Base-by-base conservation (phyloP, 1,284 basidiomycete species). In the Ustilago sp. region DNA sequence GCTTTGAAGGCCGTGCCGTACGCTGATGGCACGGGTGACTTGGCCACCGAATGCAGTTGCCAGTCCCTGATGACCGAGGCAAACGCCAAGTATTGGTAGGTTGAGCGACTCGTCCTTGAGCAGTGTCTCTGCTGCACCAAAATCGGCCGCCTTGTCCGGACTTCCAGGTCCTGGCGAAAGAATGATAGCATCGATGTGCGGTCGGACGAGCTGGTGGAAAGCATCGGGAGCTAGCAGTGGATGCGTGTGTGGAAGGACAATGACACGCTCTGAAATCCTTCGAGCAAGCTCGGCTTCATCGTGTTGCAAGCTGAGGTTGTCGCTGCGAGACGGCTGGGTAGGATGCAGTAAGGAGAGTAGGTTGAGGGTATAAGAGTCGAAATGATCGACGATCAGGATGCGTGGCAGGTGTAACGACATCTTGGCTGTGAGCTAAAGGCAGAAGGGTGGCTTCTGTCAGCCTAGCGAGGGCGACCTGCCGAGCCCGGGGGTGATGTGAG, bases 61-160 rank as follows among this genome's bases (percentile, higher is more conserved):
- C 39, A 98, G 89, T 67, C 94, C 95, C 86, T 98, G 96, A 62
- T 95, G 90, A 0, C 96, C 96, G 12, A 98, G 89, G 83, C 95
- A 98, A 4, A 98, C 92, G 2, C 94, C 94, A 69, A 95, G 92
- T 48, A 94, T 89, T 1, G 94, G 94, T 1, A 92, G 65, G 38
- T 88, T 62, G 13, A 75, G 63, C 5, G 47, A 55, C n/a, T 64
- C 59, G 11, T 75, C 50, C 31, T 72, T 77, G 34, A 85, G 72
- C 32, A 85, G 59, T 3, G 70, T 61, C 35, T 68, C 75, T 17
- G 82, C 74, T 12, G 80, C 67, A 4, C 81, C 82, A 66, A 86
- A 86, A 48, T 86, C 84, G 9, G 57, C 55, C 1, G 63, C 59
- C 35, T 74, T 74, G 11, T 77, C 64, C 2, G 84, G 80, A 23